Conservation (phyloP, 441 rosid genomes). For the Dalechampia spathulata region DNA sequence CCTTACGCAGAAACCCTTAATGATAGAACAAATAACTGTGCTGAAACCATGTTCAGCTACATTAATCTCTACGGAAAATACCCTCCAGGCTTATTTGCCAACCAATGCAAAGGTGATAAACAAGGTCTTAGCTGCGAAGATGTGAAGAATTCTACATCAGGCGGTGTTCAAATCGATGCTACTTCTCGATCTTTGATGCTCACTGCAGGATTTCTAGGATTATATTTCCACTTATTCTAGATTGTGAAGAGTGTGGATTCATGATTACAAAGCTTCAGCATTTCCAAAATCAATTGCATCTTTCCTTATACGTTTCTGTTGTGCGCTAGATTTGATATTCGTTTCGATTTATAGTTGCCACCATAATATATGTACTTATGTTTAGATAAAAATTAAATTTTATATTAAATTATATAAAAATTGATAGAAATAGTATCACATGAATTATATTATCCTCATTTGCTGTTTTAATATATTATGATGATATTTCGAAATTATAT, state of each 20-base stretch:
- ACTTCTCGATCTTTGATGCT: conserved; percentile 15
- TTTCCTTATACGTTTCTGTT: no score
- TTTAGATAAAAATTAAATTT: no score
- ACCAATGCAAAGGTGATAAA: conserved; percentile 45
- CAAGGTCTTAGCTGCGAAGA: conserved; percentile 44
- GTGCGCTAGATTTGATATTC: no score
- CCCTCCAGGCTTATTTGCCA: conserved; percentile 71
- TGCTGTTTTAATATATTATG: no score
- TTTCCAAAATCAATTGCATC: no score
- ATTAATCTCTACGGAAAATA: no score
- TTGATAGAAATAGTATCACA: no score
- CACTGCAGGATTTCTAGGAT: conserved; percentile 10
- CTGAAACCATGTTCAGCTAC: conserved; percentile 71
- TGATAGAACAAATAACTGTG: conserved; percentile 46
- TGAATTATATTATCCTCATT: no score
- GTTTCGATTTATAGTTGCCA: no score
- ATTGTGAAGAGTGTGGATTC: neutral
- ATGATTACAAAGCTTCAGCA: neutral
- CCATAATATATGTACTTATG: no score
- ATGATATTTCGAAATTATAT: no score
- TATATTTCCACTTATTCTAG: conserved; percentile 16
- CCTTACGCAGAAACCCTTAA: conserved; percentile 41
- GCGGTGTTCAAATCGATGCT: neutral
- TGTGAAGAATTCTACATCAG: neutral
- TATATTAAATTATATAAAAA: no score